These are phyloP conservation scores for Candida albicans DNA, from an alignment of 1,139 yeast genomes.

Conservation along the genomic window DNA sequence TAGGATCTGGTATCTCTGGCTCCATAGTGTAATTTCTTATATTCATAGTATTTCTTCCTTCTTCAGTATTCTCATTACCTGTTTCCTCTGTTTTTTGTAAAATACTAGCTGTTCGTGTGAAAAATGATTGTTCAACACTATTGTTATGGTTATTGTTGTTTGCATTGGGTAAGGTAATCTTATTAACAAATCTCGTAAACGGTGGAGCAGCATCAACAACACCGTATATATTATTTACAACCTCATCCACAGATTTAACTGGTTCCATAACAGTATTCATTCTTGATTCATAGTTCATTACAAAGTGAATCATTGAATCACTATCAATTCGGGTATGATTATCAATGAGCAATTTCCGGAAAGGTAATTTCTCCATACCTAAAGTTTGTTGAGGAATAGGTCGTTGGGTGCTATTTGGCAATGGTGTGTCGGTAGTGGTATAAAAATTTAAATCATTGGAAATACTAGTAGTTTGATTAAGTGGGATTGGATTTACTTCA, in stretches of 20 bases:
- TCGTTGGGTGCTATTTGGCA: neutral
- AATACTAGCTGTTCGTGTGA: constrained; percentile 2
- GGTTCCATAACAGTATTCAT: constrained; percentile 6
- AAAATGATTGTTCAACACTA: neutral
- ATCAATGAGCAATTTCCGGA: constrained; percentile 7
- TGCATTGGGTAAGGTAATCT: neutral
- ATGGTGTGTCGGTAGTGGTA: constrained; percentile 2
- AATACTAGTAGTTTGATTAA: constrained; percentile 8
- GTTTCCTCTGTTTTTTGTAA: constrained; percentile 7
- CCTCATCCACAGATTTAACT: neutral
- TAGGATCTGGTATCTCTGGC: neutral
- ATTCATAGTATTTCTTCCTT: constrained; percentile 8
- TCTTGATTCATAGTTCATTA: constrained; percentile 1
- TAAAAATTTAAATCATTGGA: constrained; percentile 10
- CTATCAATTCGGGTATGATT: constrained; percentile 13
- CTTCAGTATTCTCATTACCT: constrained; percentile 10
- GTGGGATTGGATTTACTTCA: constrained; percentile 2
- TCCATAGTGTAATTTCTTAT: neutral
- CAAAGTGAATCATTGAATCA: constrained; percentile 2
- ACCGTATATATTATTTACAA: neutral
- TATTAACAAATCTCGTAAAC: neutral
- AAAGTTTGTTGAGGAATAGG: neutral
- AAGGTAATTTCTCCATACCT: constrained; percentile 1
- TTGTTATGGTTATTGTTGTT: neutral
- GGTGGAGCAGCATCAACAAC: neutral